Base-by-base conservation (phyloP, 148 eudicot species). In the Nepenthes gracilis region DNA sequence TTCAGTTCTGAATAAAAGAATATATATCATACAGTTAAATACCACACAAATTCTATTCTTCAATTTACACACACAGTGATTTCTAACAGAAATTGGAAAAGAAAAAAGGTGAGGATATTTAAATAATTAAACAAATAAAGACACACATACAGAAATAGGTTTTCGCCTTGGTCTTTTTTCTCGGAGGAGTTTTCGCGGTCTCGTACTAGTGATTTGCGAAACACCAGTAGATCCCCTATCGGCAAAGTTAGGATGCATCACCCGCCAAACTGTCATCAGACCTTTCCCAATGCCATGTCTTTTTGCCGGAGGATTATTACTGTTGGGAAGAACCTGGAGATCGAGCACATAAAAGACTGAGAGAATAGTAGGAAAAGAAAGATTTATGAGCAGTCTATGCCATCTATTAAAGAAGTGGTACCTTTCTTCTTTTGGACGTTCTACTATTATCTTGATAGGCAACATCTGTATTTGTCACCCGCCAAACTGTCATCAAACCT, bases 401-500 rank as follows among this genome's bases (percentile, higher is more conserved):
- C 40, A 65, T 34, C 61, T 9, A 55, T 9, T 33, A 32, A 33
- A 7, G 36, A 6, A 35, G 58, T 57, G 49, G 61, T 67, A 78
- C 82, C 78, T 74, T 74, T 63, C 59, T 71, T 61, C 65, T 62
- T 58, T 70, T 67, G n/a, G 67, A 64, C 40, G 71, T 50, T 68
- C 58, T 45, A 15, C 49, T 59, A 38, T 47, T 65, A 56, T 73
- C 68, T 37, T 35, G 60, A 49, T 48, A 14, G 56, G 71, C 54
- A 58, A 50, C 58, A 12, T 43, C 59, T 54, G 72, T 37, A 40
- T 69, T 64, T 60, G 60, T 43, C 36, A 70, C 47, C 33, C 62
- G 71, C 76, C 69, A 71, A 36, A 52, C 68, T 58, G 87, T 80
- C 84, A 93, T 86, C 59, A 84, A 59, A 63, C 96, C 97, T 80